These are phyloP conservation scores for Spathaspora passalidarum DNA, from an alignment of 805 yeast genomes.

Conservation along the genomic window DNA sequence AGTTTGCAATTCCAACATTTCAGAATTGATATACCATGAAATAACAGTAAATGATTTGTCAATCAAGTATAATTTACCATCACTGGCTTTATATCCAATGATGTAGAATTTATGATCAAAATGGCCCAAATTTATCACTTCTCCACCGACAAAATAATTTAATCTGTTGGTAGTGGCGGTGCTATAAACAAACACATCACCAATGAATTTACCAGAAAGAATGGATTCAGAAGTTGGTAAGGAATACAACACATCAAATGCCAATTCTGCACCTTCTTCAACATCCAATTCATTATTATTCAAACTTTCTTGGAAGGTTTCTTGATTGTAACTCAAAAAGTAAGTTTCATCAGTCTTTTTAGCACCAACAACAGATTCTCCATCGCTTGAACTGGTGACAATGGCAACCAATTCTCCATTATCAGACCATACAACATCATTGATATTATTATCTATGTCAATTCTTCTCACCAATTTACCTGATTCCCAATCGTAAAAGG, in stretches of 20 bases:
- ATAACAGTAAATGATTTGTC: conserved; percentile 86
- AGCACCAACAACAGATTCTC: conserved; percentile 18
- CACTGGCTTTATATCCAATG: conserved; percentile 87
- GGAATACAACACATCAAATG: conserved; percentile 83
- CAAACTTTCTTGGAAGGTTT: conserved; percentile 60
- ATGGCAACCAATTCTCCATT: conserved; percentile 87
- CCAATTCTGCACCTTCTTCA: conserved; percentile 86
- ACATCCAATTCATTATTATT: conserved; percentile 56
- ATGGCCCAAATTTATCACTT: conserved; percentile 87
- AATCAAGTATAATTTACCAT: conserved; percentile 82
- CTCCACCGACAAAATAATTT: conserved; percentile 93
- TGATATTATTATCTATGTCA: conserved; percentile 73
- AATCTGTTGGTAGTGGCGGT: conserved; percentile 77
- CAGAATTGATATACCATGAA: conserved; percentile 76
- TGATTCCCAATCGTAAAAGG: conserved; percentile 92
- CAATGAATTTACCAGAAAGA: conserved; percentile 92
- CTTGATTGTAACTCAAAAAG: conserved; percentile 71
- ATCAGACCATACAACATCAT: conserved; percentile 87
- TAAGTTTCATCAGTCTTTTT: conserved; percentile 59
- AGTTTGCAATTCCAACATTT: conserved; percentile 94
- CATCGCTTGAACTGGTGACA: conserved; percentile 34
- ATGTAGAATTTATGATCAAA: conserved; percentile 84
- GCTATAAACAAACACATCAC: conserved; percentile 93
- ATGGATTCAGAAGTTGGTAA: conserved; percentile 66
- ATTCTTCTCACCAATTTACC: conserved; percentile 83